Evolutionary conservation across 1,284 basidiomycete genomes (phyloP), one percentile per base, ranked within the genome.

Genomic region (Amylostereum chailletii): DNA sequence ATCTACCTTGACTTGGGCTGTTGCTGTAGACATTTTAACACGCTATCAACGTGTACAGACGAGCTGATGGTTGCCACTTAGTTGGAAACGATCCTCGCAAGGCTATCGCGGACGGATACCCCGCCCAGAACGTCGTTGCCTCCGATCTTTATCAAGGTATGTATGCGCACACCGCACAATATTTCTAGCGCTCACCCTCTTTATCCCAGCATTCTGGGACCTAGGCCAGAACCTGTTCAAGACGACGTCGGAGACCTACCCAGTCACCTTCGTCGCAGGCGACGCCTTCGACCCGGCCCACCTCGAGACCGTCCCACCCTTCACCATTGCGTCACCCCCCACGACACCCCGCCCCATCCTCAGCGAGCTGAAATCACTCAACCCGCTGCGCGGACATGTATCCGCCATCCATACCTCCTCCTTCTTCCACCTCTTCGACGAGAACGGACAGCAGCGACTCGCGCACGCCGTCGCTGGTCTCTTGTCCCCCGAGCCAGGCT

Each of bases 371-470:
- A 64, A 55, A 0, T 64, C 62, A 7, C 63, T 74, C 33, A 71
- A 62, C 10, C 67, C 67, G 1, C 63, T 77, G 4, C 68, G 64
- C 42, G 68, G 70, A 4, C 65, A 66, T 36, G 55, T 71, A 10
- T 68, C 71, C 3, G 70, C 66, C 5, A 71, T 77, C 34, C 68
- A 73, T 51, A 63, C 67, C 4, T 69, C 70, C 3, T 57, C 66
- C 1, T 66, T 77, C 55, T 77, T 77, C 59, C 74, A 77, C 52
- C 62, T 77, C 5, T 76, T 76, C 56, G 49, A 58, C n/a, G 63
- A 72, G 51, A 66, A 65, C 5, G 42, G 62, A 6, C 72, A 76
- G 57, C 48, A 59, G 4, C 44, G 64, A 7, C 58, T 73, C 2
- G 74, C 69, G 2, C 57, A 57, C 10, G 62, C 57, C 3, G 55